Evolutionary conservation across 768 basidiomycete genomes (phyloP).

Genomic region (Leccinellum luteum): DNA sequence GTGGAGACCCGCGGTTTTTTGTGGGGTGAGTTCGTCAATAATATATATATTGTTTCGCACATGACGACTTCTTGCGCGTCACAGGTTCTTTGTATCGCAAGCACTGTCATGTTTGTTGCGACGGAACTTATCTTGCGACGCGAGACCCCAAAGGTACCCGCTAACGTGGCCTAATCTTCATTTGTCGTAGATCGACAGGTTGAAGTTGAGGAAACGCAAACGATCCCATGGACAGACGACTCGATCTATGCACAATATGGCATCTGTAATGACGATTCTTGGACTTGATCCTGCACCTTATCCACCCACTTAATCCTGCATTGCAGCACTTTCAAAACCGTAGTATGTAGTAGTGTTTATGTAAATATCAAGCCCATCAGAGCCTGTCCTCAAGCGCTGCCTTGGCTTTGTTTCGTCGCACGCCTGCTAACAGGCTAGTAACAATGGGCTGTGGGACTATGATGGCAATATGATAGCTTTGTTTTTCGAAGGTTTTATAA

Average conservation of each 20-base stretch:
- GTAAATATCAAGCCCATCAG: background rate
- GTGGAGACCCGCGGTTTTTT: constrained; percentile 55
- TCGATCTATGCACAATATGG: background rate
- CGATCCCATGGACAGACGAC: background rate
- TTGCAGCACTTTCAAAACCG: background rate
- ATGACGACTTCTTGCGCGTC: constrained; percentile 6
- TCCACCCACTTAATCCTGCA: background rate
- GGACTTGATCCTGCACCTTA: background rate
- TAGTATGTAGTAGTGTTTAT: background rate
- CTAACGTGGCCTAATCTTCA: background rate
- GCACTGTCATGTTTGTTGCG: constrained; percentile 13
- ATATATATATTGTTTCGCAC: background rate
- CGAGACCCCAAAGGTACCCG: background rate
- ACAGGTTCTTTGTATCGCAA: constrained; percentile 17
- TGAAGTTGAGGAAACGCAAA: background rate
- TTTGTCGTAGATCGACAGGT: background rate
- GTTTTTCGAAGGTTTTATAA: too few relatives aligned
- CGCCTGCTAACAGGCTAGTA: too few relatives aligned
- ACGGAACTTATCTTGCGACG: constrained; percentile 9
- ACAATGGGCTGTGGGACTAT: too few relatives aligned
- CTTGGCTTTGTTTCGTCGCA: too few relatives aligned
- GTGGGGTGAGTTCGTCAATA: constrained; percentile 34
- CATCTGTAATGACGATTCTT: background rate
- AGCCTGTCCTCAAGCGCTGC: too few relatives aligned
- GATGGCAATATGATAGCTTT: too few relatives aligned